Evolutionary conservation across 1,139 yeast species (phyloP), one percentile per base, ranked within the genome.

Genomic region (Wickerhamomyces sp.): DNA sequence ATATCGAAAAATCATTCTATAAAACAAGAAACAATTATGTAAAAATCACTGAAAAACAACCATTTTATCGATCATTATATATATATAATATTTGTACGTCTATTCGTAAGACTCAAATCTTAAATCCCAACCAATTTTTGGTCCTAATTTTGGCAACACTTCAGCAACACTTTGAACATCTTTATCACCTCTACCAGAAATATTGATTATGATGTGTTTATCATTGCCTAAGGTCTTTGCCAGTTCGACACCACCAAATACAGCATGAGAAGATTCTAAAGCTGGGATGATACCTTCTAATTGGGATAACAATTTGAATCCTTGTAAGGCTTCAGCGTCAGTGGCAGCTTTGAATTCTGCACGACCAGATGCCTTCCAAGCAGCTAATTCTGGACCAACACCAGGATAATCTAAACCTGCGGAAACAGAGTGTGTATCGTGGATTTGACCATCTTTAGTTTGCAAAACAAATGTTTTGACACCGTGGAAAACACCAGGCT

Each of bases 361-460:
- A 58, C 99, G 81, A 19, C 97, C 97, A 46, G 83, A 80, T 42
- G 82, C 81, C 65, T 92, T 92, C 98, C 98, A 92, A 62, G 75
- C 78, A 3, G 98, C 94, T 55, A 92, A 75, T 68, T 92, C 98
- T 21, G 99, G 99, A 33, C 99, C 99, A 38, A 92, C 99, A 64
- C 96, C 99, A 27, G 99, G 99, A 63, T 92, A 92, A 65, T 92
- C 99, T 56, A 92, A 75, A 52, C 99, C 99, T 30, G 99, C 99
- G 49, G 97, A 88, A 33, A 92, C 94, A 21, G 97, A 90, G 63
- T 92, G 97, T 10, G 99, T 92, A 59, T 94, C 98, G 52, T 85
- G 95, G 42, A 92, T 89, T 68, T 92, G 99, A 38, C 99, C 99
- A 61, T 92, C 97, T 15, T 60, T 57, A 57, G 84, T 86, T 68